Evolutionary conservation across 768 basidiomycete species (phyloP), one percentile per base, ranked within the genome.

Genomic region (Leccinum obscurum): DNA sequence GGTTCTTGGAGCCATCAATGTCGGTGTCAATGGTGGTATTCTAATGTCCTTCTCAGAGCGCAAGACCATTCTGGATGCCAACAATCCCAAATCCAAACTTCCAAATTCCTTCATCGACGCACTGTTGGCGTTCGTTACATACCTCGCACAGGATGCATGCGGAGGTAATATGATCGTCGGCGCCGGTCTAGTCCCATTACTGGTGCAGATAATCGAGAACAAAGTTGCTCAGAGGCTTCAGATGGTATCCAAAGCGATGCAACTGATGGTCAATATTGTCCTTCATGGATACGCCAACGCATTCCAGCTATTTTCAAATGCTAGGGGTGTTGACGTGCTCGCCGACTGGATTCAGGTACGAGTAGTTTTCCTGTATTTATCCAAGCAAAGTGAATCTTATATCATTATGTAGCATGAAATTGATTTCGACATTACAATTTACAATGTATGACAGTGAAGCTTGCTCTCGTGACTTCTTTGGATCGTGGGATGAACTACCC

Each of bases 91-190:
- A 24, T 90, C 86, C 34, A 84, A 76, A 24, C 75, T 89, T 32
- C 86, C 88, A 10, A 88, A 90, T 56, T 81, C 88, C 1, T 91
- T 92, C 63, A 81, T 90, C 35, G 97, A 99, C 56, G 88, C 94
- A 0, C 76, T 97, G 34, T 75, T 98, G 59, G 85, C 87, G 28
- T 92, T 98, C 70, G 82, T 98, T 48, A 93, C 90, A 2, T 92
- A 88, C 75, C 83, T 98, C 61, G 86, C 94, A 11, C 88, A 90
- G 13, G 89, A 93, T 71, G 83, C 90, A 2, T 83, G 88, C 3
- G 93, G 93, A 34, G 93, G 90, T 9, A 92, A 90, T 66, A 93
- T 97, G 93, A 85, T 98, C 49, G 91, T 98, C 57, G 90, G 93
- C 24, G 96, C 97, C 32, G 97, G 97, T 4, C 77, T 97, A 50